Conservation (phyloP, 1,284 basidiomycete species). For the Heliocybe sulcata region DNA sequence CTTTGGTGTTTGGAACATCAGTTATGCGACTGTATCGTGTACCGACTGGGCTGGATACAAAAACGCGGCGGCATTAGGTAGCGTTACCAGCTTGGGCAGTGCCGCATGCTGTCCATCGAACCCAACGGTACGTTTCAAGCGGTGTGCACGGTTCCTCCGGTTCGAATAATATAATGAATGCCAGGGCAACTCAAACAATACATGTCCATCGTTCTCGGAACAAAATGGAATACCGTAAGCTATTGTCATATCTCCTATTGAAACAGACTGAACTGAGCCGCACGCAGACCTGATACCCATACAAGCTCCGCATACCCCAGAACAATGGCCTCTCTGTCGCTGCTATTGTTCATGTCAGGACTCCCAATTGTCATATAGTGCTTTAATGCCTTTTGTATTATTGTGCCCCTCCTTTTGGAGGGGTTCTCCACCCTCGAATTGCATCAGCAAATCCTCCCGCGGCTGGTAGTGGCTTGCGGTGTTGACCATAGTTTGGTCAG, state of each 20-base stretch:
- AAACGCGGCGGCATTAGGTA: conserved; percentile 58
- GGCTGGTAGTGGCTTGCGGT: too few relatives aligned
- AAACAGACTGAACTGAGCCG: neutral
- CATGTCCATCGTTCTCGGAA: conserved; percentile 70
- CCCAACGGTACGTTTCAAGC: conserved; percentile 38
- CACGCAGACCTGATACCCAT: conserved; percentile 35
- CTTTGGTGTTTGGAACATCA: conserved; percentile 79
- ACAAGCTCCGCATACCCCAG: conserved; percentile 17
- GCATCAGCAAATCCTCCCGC: too few relatives aligned
- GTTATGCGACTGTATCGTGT: conserved; percentile 57
- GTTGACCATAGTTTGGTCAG: too few relatives aligned
- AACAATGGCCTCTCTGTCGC: neutral
- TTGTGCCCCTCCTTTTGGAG: too few relatives aligned
- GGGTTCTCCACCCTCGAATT: too few relatives aligned
- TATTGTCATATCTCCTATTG: neutral
- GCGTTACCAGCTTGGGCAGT: conserved; percentile 44
- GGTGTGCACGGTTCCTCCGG: neutral
- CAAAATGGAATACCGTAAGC: conserved; percentile 59
- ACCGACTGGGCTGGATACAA: conserved; percentile 53
- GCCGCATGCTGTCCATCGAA: conserved; percentile 65
- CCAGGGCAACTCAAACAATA: conserved; percentile 41
- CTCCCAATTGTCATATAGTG: neutral
- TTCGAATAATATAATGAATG: conserved; percentile 1
- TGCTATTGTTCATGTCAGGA: neutral
- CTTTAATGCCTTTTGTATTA: neutral